These are phyloP conservation scores for Xylaria multiplex DNA, from an alignment of 2,329 filamentous ascomycete species.

Conservation along the genomic window DNA sequence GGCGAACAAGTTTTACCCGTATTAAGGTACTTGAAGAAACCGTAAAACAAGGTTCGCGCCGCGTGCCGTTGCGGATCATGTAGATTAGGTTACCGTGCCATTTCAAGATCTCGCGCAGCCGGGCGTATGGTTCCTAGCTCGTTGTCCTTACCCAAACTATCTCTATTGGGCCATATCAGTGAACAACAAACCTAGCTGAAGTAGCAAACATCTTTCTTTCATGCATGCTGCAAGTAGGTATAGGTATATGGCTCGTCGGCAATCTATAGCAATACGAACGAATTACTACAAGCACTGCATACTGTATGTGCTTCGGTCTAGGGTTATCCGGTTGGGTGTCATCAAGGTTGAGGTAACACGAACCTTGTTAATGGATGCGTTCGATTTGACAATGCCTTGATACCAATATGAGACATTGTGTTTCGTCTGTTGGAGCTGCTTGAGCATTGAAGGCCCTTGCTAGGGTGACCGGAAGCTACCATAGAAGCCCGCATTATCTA, in stretches of 20 bases:
- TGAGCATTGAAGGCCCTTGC: not conserved
- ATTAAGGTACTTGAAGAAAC: constrained; percentile 10
- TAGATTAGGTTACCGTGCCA: constrained; percentile 32
- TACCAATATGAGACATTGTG: not conserved
- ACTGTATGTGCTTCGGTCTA: not conserved
- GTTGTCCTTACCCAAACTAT: not conserved
- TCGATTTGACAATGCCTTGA: not conserved
- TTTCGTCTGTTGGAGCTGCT: not conserved
- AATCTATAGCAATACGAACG: not conserved
- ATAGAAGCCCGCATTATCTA: not conserved
- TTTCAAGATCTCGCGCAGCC: constrained; percentile 17
- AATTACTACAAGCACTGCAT: not conserved
- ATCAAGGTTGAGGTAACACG: not conserved
- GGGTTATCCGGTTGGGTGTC: not conserved
- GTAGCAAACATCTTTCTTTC: not conserved
- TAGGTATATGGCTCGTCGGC: no score
- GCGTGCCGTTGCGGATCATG: constrained; percentile 27
- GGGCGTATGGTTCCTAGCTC: constrained; percentile 10
- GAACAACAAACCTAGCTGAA: not conserved
- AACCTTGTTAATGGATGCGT: not conserved
- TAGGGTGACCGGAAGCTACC: not conserved
- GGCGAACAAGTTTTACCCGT: constrained; percentile 18
- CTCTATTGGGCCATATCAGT: not conserved
- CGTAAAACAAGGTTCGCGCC: constrained; percentile 36
- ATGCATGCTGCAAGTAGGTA: no score